phyloP scores from a whole-genome alignment of 176 grass and related monocot species.

The maize (Zea mays) region DNA sequence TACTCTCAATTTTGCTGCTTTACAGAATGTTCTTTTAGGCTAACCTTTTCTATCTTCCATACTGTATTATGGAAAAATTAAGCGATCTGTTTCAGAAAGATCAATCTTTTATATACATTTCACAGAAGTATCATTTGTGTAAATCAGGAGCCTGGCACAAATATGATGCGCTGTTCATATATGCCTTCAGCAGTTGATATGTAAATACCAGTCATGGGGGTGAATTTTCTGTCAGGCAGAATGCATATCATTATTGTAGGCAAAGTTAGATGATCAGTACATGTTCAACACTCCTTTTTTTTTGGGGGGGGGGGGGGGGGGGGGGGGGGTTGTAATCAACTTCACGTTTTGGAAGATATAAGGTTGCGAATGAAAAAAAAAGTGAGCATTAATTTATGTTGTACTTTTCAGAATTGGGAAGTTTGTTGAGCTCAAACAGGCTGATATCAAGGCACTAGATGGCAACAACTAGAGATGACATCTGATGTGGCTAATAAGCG shows the following conservation, averaged over 20 bases:
- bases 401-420: conserved; percentile 70
- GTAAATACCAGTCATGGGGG: not conserved
- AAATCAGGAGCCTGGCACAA: not conserved
- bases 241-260: not conserved
- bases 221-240: not conserved
- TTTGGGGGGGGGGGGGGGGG: not conserved
- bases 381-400: conserved; percentile 20
- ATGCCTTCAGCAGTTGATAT: not conserved
- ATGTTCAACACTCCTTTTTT: conserved; percentile 11
- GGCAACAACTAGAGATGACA: conserved; percentile 41
- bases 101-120: not conserved
- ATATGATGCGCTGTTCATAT: not conserved
- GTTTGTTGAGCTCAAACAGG: conserved; percentile 78
- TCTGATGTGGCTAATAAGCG: not conserved
- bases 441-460: conserved; percentile 81
- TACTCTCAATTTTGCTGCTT: conserved; percentile 4
- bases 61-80: not conserved
- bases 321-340: not conserved
- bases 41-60: conserved; percentile 5
- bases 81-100: conserved; percentile 4
- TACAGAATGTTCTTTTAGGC: not conserved
- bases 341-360: not conserved
- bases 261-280: conserved; percentile 9
- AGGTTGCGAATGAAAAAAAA: not conserved
- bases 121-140: not conserved